These are phyloP conservation scores for Pythium oligandrum DNA, from an alignment of 352 stramenopile genomes.

Conservation along the genomic window DNA sequence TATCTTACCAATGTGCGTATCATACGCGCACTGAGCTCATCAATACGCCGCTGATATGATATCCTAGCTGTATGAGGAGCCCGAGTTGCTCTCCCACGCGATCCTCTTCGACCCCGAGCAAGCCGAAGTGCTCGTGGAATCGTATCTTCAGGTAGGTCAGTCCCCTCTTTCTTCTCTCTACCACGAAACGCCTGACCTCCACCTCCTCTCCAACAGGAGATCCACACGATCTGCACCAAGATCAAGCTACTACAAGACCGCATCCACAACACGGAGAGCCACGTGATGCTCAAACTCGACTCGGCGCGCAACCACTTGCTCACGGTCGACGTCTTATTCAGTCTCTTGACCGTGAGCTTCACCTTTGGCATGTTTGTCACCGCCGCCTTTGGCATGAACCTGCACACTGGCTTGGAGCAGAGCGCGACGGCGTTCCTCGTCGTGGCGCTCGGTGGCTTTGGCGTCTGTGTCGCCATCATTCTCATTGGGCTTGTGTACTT, in stretches of 20 bases:
- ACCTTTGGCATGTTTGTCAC: constrained; percentile 56
- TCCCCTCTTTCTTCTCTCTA: no score
- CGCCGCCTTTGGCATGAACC: constrained; percentile 62
- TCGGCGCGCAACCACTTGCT: constrained; percentile 63
- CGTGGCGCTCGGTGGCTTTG: constrained; percentile 2
- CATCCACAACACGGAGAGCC: constrained; percentile 67
- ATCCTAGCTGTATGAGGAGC: constrained; percentile 28
- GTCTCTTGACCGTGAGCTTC: constrained; percentile 47
- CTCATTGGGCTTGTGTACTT: constrained; percentile 4
- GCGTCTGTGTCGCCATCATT: constrained; percentile 6
- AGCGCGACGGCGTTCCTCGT: constrained; percentile 1
- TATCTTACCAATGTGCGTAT: constrained; percentile 29
- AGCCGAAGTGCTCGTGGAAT: constrained; percentile 50
- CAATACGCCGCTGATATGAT: no score
- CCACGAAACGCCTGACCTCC: no score
- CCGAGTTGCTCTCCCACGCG: constrained; percentile 28
- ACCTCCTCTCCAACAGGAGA: constrained; percentile 29
- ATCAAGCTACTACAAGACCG: constrained; percentile 58
- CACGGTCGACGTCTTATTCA: constrained; percentile 49
- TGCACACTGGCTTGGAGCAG: constrained; percentile 15
- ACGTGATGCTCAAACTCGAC: constrained; percentile 72
- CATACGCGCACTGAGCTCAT: not conserved
- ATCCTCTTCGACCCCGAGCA: constrained; percentile 47
- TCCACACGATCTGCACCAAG: constrained; percentile 65
- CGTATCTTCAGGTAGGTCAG: constrained; percentile 28